Conservation (phyloP, 2,329 filamentous ascomycete genomes). For the Didymella glomerata region DNA sequence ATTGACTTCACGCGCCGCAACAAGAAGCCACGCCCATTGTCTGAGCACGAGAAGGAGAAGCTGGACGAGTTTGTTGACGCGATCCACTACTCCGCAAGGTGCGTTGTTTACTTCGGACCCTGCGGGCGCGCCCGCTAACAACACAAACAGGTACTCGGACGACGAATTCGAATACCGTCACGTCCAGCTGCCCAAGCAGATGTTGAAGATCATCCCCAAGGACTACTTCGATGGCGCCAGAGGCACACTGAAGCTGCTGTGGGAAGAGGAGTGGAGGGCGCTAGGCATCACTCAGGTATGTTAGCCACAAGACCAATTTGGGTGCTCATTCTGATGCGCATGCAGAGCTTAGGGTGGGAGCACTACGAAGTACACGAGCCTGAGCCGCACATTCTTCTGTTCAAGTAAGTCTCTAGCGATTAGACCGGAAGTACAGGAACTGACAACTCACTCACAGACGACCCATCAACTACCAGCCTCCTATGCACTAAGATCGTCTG, state of each 20-base stretch:
- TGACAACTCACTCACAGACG: conserved; percentile 63
- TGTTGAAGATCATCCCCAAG: conserved; percentile 96
- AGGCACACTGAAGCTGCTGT: conserved; percentile 92
- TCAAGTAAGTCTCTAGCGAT: conserved; percentile 75
- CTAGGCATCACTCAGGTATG: conserved; percentile 94
- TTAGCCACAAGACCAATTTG: background rate
- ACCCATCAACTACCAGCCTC: conserved; percentile 84
- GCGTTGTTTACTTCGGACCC: conserved; percentile 47
- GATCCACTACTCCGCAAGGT: conserved; percentile 96
- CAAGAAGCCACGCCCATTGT: conserved; percentile 80
- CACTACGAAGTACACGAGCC: conserved; percentile 99
- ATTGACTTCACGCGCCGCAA: conserved; percentile 89
- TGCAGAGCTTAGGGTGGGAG: conserved; percentile 95
- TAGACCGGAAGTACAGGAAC: background rate
- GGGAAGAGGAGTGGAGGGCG: conserved; percentile 98
- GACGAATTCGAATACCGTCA: conserved; percentile 95
- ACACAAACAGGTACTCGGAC: conserved; percentile 81
- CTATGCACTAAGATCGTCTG: conserved; percentile 52
- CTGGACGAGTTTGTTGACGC: conserved; percentile 91
- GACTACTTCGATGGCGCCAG: conserved; percentile 90
- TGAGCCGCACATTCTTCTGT: conserved; percentile 96
- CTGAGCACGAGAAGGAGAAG: conserved; percentile 80
- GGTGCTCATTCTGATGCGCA: conserved; percentile 21
- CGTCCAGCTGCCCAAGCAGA: conserved; percentile 95
- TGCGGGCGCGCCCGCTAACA: conserved; percentile 33